Base-by-base conservation (phyloP, 345 rosid genomes). In the Reutealis trisperma region DNA sequence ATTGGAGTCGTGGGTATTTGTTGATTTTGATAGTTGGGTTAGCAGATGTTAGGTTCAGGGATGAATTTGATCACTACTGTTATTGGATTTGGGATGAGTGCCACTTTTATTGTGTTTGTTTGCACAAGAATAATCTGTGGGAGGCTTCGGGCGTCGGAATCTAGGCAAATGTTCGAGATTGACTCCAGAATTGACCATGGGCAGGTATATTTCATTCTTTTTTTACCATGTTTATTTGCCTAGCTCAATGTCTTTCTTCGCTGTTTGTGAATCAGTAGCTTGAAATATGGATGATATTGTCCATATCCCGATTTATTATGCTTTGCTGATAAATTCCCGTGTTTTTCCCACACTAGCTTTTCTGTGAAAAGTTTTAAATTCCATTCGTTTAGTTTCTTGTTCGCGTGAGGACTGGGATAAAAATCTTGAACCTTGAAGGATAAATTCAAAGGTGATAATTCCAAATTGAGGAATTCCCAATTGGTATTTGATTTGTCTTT, bases 61-160 rank as follows among this genome's bases (percentile, higher is more conserved):
- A 80, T 84, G 88, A 90, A 85, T 82, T 76, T 85, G 85, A 82
- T 88, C 21, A 86, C 96, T 19, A 87, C 90, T 3, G 51, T 87
- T 7, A 87, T 91, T 63, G 96, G 90, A 59, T 91, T 91, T 80
- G 92, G 83, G 54, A 84, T 86, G 90, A 90, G 91, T 79, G 89
- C 87, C 8, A 71, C 90, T 65, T 90, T 91, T 77, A 87, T 90
- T 9, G 84, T 87, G 79, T 91, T 88, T 59, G 84, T 91, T 44
- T 91, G 92, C 72, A 77, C 88, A 24, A 86, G 92, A 76, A 83
- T 91, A n/a, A 80, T 91, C 5, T 91, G 96, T 64, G 80, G 90
- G 68, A 85, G 91, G 80, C 27, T 85, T 60, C 78, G 89, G 65
- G 75, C 86, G 24, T 72, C 79, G 1, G 85, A 75, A 25, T 76